These are phyloP conservation scores for Epichloe uncinata DNA, from an alignment of 2,329 filamentous ascomycete species.

Conservation along the genomic window DNA sequence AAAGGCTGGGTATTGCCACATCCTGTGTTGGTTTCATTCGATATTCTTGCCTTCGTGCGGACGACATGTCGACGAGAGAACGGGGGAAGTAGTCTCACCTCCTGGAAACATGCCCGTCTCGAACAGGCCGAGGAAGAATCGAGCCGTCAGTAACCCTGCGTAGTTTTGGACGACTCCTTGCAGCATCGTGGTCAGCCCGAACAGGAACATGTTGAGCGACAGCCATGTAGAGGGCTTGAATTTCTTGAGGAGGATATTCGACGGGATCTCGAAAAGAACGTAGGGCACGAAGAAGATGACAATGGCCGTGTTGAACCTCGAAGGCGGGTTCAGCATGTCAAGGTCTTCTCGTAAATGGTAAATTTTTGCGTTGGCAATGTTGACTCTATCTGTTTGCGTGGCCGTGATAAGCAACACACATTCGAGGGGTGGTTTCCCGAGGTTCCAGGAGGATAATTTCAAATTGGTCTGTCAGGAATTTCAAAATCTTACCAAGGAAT, in stretches of 20 bases:
- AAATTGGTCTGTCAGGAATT: background rate
- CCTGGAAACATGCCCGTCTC: conserved; percentile 59
- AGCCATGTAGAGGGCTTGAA: conserved; percentile 55
- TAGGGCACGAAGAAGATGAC: conserved; percentile 78
- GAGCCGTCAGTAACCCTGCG: conserved; percentile 59
- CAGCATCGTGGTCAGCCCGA: conserved; percentile 60
- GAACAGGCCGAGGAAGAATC: conserved; percentile 74
- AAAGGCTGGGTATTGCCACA: conserved; percentile 25
- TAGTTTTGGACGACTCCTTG: conserved; percentile 73
- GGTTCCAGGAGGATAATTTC: too few relatives aligned
- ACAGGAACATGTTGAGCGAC: conserved; percentile 70
- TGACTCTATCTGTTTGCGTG: conserved; percentile 44
- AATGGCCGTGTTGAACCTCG: conserved; percentile 60
- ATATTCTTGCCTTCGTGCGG: too few relatives aligned
- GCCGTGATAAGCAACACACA: too few relatives aligned
- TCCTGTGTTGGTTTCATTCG: background rate
- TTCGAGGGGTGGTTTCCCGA: too few relatives aligned
- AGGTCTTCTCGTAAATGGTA: conserved; percentile 54
- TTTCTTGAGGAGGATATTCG: conserved; percentile 52
- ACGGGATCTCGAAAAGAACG: conserved; percentile 57
- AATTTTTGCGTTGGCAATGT: conserved; percentile 64
- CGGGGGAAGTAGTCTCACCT: conserved; percentile 13
- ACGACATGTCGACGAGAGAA: background rate
- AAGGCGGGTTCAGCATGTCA: conserved; percentile 30
- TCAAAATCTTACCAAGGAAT: conserved; percentile 37